A percentile compares a stretch with the other conserved stretches of the same genome.
These are phyloP conservation scores for Besnoitia besnoiti DNA, from an alignment of 169 alveolate genomes.

Conservation along the genomic window DNA sequence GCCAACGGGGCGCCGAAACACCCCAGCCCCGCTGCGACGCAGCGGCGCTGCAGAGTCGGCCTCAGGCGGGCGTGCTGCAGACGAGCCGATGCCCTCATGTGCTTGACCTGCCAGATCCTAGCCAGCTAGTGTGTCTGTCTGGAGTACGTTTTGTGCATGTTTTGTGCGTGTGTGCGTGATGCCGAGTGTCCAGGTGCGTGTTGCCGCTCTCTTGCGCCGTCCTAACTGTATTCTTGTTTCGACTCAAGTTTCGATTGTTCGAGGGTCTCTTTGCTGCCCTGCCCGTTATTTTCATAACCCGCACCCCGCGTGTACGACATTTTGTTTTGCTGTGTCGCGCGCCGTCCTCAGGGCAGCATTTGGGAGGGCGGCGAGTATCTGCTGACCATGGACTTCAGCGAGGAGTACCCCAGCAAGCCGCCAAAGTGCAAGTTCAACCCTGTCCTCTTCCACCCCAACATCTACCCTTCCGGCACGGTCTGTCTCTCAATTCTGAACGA, in stretches of 20 bases:
- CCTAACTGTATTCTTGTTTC: neutral
- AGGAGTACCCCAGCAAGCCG: constrained; percentile 99
- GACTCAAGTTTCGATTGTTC: neutral
- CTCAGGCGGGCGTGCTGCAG: no score
- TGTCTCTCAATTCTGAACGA: constrained; percentile 98
- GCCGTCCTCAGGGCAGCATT: constrained; percentile 79
- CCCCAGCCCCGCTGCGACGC: neutral
- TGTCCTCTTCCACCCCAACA: constrained; percentile 97
- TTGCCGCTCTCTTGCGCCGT: neutral
- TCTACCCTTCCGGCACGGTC: constrained; percentile 98
- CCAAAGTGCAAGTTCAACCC: constrained; percentile 98
- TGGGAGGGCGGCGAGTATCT: constrained; percentile 99
- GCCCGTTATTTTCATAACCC: neutral
- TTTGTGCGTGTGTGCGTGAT: no score
- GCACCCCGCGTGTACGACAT: neutral
- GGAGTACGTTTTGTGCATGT: no score
- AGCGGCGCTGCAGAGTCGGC: neutral
- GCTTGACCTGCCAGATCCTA: no score
- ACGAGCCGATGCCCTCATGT: no score
- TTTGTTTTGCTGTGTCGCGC: neutral
- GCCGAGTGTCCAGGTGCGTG: no score
- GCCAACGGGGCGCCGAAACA: neutral
- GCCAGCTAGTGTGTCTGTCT: no score
- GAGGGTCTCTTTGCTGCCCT: neutral
- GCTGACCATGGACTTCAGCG: constrained; percentile 96